Evolutionary conservation across 225 moss, liverwort and hornwort species (phyloP), one percentile per base, ranked within the genome.

Genomic region (Neckera pumila): DNA sequence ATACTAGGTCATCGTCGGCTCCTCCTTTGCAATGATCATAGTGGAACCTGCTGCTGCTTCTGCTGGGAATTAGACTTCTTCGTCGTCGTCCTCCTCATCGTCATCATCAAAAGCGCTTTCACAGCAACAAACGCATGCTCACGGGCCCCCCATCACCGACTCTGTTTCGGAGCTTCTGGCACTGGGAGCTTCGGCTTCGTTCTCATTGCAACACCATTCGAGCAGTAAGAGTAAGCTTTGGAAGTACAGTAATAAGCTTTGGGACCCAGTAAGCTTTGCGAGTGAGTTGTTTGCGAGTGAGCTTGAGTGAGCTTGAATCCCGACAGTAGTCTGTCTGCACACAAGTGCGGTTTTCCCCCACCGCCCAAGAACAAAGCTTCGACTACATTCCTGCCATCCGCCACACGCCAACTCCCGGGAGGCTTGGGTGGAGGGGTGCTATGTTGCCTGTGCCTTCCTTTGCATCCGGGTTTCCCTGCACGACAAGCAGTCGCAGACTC

Each of bases 391-490:
- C 81, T 89, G 85, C 88, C 90, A 90, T 83, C 79, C 83, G 67
- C 58, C 90, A 89, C 90, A 92, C 92, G 87, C 92, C 92, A 92
- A 89, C 89, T 36, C 82, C 67, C 69, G 87, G 43, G 58, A 70
- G 77, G n/a, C 63, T 62, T 69, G 51, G 33, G 78, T 23, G 13
- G 42, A 13, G 65, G 70, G 61, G 80, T 76, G 67, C 79, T 38
- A 71, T 51, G 87, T 71, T 42, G 42, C 81, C 81, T 72, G n/a
- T 72, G n/a, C 54, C 69, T 81, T 56, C 61, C 86, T 79, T 67
- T 27, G 81, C 84, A 86, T 89, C 92, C 92, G 90, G 84, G 92
- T 92, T 92, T 92, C 87, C 80, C 85, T 90, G 92, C 92, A 90
- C 87, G 81, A 82, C 89, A 90, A 85, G 90, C 90, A 89, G 89